phyloP scores from a whole-genome alignment of 164 flowering plant genomes.

The Vitis rotundifolia region DNA sequence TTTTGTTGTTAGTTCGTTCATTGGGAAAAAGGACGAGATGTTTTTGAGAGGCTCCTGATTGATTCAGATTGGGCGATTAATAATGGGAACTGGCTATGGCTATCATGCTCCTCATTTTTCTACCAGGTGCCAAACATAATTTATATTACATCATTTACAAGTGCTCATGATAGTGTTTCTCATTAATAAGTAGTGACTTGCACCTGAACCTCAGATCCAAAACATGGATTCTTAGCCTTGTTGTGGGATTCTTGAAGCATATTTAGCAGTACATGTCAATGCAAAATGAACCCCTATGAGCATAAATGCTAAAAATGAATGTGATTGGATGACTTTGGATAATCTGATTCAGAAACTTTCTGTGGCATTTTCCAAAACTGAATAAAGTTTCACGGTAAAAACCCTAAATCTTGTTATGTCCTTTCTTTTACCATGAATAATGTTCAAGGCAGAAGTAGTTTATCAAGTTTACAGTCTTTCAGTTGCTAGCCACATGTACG shows the following conservation, averaged over 20 bases:
- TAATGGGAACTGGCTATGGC: constrained; percentile 96
- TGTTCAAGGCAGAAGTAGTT: too few species aligned
- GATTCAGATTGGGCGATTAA: constrained; percentile 98
- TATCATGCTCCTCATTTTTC: constrained; percentile 95
- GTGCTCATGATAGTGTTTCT: not conserved
- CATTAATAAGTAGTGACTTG: not conserved
- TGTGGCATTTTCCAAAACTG: too few species aligned
- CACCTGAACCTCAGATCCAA: not conserved
- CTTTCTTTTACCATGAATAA: too few species aligned
- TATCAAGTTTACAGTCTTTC: not conserved
- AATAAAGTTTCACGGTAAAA: too few species aligned
- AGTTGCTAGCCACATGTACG: not conserved
- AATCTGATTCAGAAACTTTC: too few species aligned
- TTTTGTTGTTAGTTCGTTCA: constrained; percentile 67
- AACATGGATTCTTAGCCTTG: not conserved
- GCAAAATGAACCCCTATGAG: too few species aligned
- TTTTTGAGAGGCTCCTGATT: constrained; percentile 86
- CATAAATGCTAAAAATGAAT: not conserved
- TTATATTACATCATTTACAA: not conserved
- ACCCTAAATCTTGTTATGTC: too few species aligned
- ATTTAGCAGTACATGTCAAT: not conserved
- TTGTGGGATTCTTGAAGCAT: not conserved
- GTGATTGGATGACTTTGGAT: not conserved
- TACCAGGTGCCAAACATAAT: constrained; percentile 61
- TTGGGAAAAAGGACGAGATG: constrained; percentile 97